Evolutionary conservation across 2,329 filamentous ascomycete genomes (phyloP), one percentile per base, ranked within the genome.

Genomic region (Chrysoporthe puriensis): DNA sequence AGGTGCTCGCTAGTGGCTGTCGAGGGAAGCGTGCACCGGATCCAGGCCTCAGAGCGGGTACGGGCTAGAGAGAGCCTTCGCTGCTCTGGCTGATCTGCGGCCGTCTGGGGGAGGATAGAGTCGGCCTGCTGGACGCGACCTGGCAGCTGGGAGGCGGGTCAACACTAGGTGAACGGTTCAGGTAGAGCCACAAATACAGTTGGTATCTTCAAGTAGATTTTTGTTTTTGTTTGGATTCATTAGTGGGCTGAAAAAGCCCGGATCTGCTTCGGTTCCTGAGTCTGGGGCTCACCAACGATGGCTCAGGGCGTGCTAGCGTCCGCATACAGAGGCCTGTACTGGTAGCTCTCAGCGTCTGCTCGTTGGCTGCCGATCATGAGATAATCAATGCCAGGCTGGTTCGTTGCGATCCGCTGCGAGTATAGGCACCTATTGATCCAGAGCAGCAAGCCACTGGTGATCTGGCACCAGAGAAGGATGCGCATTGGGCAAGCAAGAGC

Each of bases 141-240:
- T 4, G 14, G 21, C 21, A 26, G 48, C 4, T 54, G 6, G 32
- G 50, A 32, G 2, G 26, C 26, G 50, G 32, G 11, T 7, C 50
- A 32, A 5, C 13, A 0, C 32, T 8, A 16, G 2, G 1, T 50
- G n/a, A 4, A 7, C 4, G 0, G 16, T 16, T 34, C 3, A 2
- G 5, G 21, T 21, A 3, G 26, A 26, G 4, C 26, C 21, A 2
- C 32, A 21, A 21, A 16, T 13, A 11, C 1, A 4, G 9, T 2
- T 2, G 44, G 16, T 2, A 11, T 50, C 8, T 4, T 40, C 36
- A 40, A 5, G 36, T 4, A 40, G 9, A 40, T 7, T 4, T 50
- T 8, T 50, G 46, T n/a, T 9, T 26, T 8, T 4, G 36, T 40
- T 40, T 4, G 36, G 36, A 40, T 1, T 40, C 36, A 40, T 40